phyloP scores from a whole-genome alignment of 345 rosid genomes.

The Carallia brachiata region DNA sequence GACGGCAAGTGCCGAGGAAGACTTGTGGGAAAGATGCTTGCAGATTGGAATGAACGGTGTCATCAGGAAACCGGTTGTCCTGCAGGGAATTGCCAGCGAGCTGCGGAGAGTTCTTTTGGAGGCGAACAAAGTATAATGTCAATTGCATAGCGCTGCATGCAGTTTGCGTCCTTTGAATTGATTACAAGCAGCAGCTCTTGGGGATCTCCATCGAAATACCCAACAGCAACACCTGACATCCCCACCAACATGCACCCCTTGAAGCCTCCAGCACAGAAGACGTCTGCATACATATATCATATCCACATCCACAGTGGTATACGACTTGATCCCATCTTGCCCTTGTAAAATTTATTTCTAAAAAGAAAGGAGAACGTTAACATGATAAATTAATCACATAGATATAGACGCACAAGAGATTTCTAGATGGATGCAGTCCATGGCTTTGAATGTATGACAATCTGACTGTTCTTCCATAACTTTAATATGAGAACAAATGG shows the following conservation, averaged over 20 bases:
- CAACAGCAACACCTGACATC: neutral
- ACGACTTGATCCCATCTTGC: neutral
- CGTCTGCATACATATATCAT: slow-evolving; percentile 26
- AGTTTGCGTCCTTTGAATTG: neutral
- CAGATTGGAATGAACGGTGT: slow-evolving; percentile 80
- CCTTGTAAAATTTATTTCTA: no score
- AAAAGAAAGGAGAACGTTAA: no score
- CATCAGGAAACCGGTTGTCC: slow-evolving; percentile 63
- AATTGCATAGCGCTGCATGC: neutral
- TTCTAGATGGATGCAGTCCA: no score
- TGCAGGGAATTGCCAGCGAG: slow-evolving; percentile 68
- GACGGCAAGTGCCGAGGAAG: slow-evolving; percentile 55
- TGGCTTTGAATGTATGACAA: no score
- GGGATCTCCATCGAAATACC: slow-evolving; percentile 12
- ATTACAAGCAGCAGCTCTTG: neutral
- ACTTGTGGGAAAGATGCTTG: slow-evolving; percentile 57
- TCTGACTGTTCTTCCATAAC: no score
- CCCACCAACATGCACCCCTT: neutral
- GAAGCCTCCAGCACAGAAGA: slow-evolving; percentile 24
- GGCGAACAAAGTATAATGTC: slow-evolving; percentile 41
- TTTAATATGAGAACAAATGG: no score
- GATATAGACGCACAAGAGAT: no score
- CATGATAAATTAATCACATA: no score
- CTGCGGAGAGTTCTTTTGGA: slow-evolving; percentile 61
- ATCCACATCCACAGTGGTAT: slow-evolving; percentile 32